Percentiles rank a stretch among this genome's conserved stretches.
phyloP scores from a whole-genome alignment of 495 filamentous ascomycete genomes.

The Xylaria castorea region DNA sequence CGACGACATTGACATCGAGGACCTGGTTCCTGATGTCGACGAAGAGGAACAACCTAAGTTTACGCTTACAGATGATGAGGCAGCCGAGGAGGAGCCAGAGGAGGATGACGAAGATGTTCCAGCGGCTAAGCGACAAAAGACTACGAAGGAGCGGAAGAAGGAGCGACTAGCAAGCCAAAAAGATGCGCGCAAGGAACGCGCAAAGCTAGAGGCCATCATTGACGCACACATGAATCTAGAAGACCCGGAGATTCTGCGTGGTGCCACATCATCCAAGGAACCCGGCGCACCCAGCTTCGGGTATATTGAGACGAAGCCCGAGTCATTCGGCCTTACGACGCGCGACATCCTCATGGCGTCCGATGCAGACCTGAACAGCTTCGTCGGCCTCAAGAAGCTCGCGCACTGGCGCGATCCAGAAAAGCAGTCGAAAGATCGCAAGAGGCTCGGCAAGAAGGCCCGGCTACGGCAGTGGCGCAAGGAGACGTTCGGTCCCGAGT shows the following conservation, averaged over 20 bases:
- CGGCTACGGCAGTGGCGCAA: slow-evolving; percentile 87
- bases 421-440: slow-evolving; percentile 87
- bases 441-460: slow-evolving; percentile 88
- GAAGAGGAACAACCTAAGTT: slow-evolving; percentile 61
- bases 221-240: slow-evolving; percentile 80
- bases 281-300: slow-evolving; percentile 62
- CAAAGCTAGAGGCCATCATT: slow-evolving; percentile 85
- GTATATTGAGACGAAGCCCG: slow-evolving; percentile 92
- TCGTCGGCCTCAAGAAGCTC: slow-evolving; percentile 91
- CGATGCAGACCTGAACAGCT: slow-evolving; percentile 86
- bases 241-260: slow-evolving; percentile 61
- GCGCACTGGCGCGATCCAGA: slow-evolving; percentile 85
- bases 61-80: slow-evolving; percentile 56
- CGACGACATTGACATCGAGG: slow-evolving; percentile 95
- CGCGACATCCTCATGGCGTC: slow-evolving; percentile 91
- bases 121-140: slow-evolving; percentile 63
- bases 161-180: slow-evolving; percentile 75
- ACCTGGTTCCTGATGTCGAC: slow-evolving; percentile 86
- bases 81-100: slow-evolving; percentile 47
- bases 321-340: slow-evolving; percentile 84
- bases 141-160: slow-evolving; percentile 66
- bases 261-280: slow-evolving; percentile 36
- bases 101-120: slow-evolving; percentile 49
- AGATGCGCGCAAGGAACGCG: slow-evolving; percentile 74
- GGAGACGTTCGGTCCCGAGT: slow-evolving; percentile 83